Conservation (phyloP, 805 yeast species). For the Cyberlindnera samutprakarnensis region DNA sequence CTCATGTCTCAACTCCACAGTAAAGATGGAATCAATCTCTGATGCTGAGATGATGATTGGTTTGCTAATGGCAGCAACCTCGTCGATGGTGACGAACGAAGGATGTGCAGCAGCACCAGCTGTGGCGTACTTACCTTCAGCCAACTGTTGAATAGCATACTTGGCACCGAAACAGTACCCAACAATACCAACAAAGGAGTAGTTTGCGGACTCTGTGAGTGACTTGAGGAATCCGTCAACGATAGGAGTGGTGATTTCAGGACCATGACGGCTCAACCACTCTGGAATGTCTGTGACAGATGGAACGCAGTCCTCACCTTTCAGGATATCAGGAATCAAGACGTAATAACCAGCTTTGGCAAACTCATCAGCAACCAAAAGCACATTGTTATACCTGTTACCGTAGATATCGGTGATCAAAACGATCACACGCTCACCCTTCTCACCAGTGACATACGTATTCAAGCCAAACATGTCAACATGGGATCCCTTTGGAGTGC, state of each 20-base stretch:
- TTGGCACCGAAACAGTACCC: slow-evolving; percentile 90
- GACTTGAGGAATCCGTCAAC: slow-evolving; percentile 39
- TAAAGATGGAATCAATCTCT: slow-evolving; percentile 56
- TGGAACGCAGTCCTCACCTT: slow-evolving; percentile 35
- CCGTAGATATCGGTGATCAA: slow-evolving; percentile 71
- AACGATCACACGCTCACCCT: slow-evolving; percentile 42
- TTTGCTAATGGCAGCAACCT: slow-evolving; percentile 46
- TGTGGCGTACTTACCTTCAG: slow-evolving; percentile 31
- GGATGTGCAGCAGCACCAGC: slow-evolving; percentile 84
- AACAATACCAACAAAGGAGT: slow-evolving; percentile 45
- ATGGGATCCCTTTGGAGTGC: slow-evolving; percentile 39
- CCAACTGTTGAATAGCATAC: slow-evolving; percentile 46
- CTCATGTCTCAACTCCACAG: slow-evolving; percentile 52
- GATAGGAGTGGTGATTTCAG: slow-evolving; percentile 39
- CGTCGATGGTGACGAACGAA: slow-evolving; percentile 59
- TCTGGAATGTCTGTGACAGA: slow-evolving; percentile 19
- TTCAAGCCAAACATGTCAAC: slow-evolving; percentile 34
- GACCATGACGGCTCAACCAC: slow-evolving; percentile 53
- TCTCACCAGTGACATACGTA: slow-evolving; percentile 41
- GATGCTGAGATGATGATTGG: slow-evolving; percentile 66
- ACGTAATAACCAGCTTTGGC: slow-evolving; percentile 59
- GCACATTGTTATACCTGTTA: slow-evolving; percentile 43
- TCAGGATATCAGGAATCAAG: slow-evolving; percentile 68
- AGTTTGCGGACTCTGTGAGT: slow-evolving; percentile 28
- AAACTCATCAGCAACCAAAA: slow-evolving; percentile 59